Evolutionary conservation across 1,139 yeast species (phyloP).

Genomic region (Pneumocystis sp.): DNA sequence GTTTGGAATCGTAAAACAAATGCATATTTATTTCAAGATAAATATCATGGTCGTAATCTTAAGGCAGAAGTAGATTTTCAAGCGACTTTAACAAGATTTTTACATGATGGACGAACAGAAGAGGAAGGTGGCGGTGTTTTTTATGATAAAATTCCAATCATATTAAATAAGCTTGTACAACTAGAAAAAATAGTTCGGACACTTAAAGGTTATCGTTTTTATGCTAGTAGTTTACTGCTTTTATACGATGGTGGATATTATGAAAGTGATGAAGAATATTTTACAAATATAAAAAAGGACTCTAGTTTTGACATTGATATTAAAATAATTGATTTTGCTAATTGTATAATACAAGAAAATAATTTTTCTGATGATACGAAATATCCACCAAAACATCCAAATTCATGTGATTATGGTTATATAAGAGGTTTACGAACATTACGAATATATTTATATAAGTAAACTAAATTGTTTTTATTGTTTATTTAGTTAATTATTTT

Average conservation of each 20-base stretch:
- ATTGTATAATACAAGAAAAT: slow-evolving; percentile 66
- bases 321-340: slow-evolving; percentile 88
- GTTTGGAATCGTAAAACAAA: slow-evolving; percentile 44
- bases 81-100: slow-evolving; percentile 54
- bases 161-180: slow-evolving; percentile 46
- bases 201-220: slow-evolving; percentile 70
- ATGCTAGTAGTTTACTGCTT: slow-evolving; percentile 75
- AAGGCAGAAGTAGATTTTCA: slow-evolving; percentile 64
- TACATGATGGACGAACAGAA: slow-evolving; percentile 54
- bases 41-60: slow-evolving; percentile 78
- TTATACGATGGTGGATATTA: slow-evolving; percentile 61
- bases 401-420: slow-evolving; percentile 65
- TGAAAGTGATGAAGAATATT: slow-evolving; percentile 15
- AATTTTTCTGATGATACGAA: slow-evolving; percentile 30
- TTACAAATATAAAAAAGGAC: slow-evolving; percentile 3
- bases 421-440: slow-evolving; percentile 64
- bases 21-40: slow-evolving; percentile 57
- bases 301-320: slow-evolving; percentile 31
- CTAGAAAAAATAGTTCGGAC: slow-evolving; percentile 40
- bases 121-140: slow-evolving; percentile 34
- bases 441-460: slow-evolving; percentile 36
- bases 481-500: neutral
- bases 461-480: neutral
- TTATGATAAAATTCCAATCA: slow-evolving; percentile 49
- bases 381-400: slow-evolving; percentile 52